These are phyloP conservation scores for Persicaria tinctoria DNA, from an alignment of 148 eudicot species.

Conservation along the genomic window DNA sequence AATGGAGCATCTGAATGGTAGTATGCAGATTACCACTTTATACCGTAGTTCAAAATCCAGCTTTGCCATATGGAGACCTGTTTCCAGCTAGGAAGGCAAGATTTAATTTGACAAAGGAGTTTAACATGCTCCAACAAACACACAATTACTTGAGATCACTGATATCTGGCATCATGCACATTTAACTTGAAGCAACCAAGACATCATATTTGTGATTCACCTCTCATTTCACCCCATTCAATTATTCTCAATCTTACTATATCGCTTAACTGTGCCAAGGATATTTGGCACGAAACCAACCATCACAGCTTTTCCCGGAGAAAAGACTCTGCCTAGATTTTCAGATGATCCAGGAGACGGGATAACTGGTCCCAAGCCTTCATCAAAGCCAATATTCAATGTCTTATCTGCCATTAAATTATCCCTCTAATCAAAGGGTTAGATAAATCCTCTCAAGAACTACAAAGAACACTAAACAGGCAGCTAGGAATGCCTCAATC, in stretches of 20 bases:
- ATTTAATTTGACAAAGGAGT: background rate
- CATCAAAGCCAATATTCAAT: background rate
- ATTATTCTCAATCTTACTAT: too few species aligned
- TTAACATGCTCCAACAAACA: background rate
- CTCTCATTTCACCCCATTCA: too few species aligned
- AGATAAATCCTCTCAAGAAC: background rate
- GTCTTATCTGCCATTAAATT: background rate
- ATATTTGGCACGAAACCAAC: background rate
- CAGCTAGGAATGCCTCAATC: background rate
- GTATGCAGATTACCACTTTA: background rate
- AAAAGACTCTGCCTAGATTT: background rate
- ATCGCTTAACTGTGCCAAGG: too few species aligned
- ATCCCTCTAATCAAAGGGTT: background rate
- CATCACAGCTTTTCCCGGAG: background rate
- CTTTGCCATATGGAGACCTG: background rate
- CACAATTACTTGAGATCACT: background rate
- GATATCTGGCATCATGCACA: background rate
- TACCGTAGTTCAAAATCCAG: background rate
- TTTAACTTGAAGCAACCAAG: background rate
- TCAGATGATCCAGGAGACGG: background rate
- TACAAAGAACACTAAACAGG: background rate
- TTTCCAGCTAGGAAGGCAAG: background rate
- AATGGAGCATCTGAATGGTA: background rate
- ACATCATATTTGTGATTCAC: background rate
- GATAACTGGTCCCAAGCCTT: background rate